Percentiles rank a stretch among this genome's conserved stretches.
These are phyloP conservation scores for Adansonia digitata DNA, from an alignment of 345 rosid genomes.

Conservation along the genomic window DNA sequence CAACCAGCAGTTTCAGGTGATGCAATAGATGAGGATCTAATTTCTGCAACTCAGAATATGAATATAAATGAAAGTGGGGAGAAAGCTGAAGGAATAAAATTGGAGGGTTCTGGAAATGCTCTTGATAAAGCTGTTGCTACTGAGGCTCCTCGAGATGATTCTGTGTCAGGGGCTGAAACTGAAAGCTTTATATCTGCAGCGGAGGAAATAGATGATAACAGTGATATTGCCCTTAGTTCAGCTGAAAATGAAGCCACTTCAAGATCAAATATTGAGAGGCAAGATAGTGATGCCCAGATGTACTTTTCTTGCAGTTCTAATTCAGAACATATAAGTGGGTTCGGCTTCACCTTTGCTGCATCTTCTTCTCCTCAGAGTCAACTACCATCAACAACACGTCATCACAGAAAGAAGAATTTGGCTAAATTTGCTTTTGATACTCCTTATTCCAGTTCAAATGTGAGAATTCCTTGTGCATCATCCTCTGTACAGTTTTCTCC, in stretches of 20 bases:
- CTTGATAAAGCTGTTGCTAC: conserved; percentile 28
- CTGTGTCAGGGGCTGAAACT: conserved; percentile 66
- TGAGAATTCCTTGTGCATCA: conserved; percentile 32
- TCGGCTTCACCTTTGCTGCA: conserved; percentile 75
- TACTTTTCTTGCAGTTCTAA: conserved; percentile 28
- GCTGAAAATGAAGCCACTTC: conserved; percentile 64
- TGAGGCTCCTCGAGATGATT: conserved; percentile 44
- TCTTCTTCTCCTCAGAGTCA: conserved; percentile 38
- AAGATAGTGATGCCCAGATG: conserved; percentile 36
- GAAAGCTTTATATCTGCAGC: conserved; percentile 87
- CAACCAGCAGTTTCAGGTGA: conserved; percentile 32
- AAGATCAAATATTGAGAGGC: conserved; percentile 36
- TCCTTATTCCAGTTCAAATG: conserved; percentile 19
- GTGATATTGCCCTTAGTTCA: conserved; percentile 43
- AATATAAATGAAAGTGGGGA: conserved; percentile 44
- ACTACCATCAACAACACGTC: conserved; percentile 26
- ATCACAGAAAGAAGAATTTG: conserved; percentile 38
- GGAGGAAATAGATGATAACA: conserved; percentile 63
- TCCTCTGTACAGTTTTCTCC: conserved; percentile 38
- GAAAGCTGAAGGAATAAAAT: conserved; percentile 24
- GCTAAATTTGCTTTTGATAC: conserved; percentile 28
- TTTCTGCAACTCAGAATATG: conserved; percentile 57
- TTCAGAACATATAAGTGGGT: conserved; percentile 35
- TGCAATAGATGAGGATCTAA: conserved; percentile 52
- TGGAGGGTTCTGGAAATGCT: conserved; percentile 26